These are phyloP conservation scores for Potentilla sterilis DNA, from an alignment of 306 rosid species.

Conservation along the genomic window DNA sequence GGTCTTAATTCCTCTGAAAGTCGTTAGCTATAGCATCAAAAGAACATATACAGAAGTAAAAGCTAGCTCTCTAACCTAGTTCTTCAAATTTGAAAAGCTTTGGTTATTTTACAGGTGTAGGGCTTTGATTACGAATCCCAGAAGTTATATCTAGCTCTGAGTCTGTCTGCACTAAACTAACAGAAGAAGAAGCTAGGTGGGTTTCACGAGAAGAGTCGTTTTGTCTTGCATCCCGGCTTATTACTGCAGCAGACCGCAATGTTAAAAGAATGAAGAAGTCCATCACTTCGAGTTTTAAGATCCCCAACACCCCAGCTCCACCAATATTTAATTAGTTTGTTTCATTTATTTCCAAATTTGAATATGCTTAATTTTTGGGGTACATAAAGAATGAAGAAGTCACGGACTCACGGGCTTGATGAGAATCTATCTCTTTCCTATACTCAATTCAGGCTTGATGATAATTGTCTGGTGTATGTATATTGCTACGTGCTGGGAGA, in stretches of 20 bases:
- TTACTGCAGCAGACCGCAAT: neutral
- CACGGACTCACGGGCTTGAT: neutral
- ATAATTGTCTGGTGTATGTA: neutral
- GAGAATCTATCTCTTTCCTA: neutral
- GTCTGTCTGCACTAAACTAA: neutral
- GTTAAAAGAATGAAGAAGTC: neutral
- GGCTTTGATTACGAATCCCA: neutral
- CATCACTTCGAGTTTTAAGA: neutral
- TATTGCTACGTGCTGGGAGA: neutral
- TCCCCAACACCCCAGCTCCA: neutral
- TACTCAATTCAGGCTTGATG: neutral
- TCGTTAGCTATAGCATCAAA: neutral
- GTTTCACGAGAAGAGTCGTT: conserved; percentile 16
- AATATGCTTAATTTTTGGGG: neutral
- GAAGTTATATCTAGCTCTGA: conserved; percentile 1
- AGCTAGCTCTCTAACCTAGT: neutral
- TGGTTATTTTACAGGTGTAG: neutral
- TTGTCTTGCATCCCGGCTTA: neutral
- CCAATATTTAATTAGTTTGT: neutral
- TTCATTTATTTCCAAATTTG: neutral
- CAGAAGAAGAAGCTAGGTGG: conserved; percentile 1
- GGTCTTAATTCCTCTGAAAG: neutral
- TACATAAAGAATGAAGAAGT: neutral
- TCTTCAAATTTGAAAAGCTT: neutral
- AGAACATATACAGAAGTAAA: neutral